These are phyloP conservation scores for Klebsormidium nitens DNA, from an alignment of 139 green algal genomes.

Conservation along the genomic window DNA sequence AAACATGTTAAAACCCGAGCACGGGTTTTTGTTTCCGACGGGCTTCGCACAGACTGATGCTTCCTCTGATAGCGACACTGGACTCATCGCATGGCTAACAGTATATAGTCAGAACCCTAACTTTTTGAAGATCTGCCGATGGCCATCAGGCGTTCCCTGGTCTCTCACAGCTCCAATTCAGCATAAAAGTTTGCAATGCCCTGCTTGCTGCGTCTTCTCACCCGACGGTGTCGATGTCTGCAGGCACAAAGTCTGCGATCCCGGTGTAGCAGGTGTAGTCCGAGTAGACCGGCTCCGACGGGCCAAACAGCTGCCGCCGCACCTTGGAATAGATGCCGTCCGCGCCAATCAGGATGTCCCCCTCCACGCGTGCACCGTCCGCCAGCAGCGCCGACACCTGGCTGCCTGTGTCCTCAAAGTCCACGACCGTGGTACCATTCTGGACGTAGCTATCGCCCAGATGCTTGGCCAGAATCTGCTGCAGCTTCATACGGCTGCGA, in stretches of 20 bases:
- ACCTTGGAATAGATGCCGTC: slow-evolving; percentile 81
- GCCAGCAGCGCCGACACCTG: slow-evolving; percentile 45
- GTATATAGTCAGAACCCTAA: too few species aligned
- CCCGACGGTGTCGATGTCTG: slow-evolving; percentile 37
- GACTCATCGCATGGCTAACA: too few species aligned
- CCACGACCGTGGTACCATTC: slow-evolving; percentile 37
- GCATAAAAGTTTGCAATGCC: slow-evolving; percentile 1
- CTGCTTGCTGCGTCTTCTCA: slow-evolving; percentile 2
- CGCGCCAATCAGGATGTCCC: slow-evolving; percentile 86
- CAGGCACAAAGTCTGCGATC: slow-evolving; percentile 79
- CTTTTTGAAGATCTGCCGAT: too few species aligned
- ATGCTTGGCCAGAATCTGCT: slow-evolving; percentile 37
- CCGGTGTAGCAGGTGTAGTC: slow-evolving; percentile 57
- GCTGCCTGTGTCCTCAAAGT: slow-evolving; percentile 39
- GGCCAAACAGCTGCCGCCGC: slow-evolving; percentile 36
- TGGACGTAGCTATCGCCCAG: slow-evolving; percentile 26
- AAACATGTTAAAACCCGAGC: slow-evolving; percentile 10
- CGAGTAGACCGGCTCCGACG: slow-evolving; percentile 30
- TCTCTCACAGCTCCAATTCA: slow-evolving; percentile 22
- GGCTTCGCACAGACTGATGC: too few species aligned
- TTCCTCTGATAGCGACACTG: too few species aligned
- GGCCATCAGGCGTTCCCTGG: too few species aligned
- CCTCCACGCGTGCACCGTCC: slow-evolving; percentile 60
- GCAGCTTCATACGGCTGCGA: slow-evolving; percentile 33
- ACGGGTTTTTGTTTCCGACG: too few species aligned